Base-by-base conservation (phyloP, 495 filamentous ascomycete species). In the Penicillium canescens region DNA sequence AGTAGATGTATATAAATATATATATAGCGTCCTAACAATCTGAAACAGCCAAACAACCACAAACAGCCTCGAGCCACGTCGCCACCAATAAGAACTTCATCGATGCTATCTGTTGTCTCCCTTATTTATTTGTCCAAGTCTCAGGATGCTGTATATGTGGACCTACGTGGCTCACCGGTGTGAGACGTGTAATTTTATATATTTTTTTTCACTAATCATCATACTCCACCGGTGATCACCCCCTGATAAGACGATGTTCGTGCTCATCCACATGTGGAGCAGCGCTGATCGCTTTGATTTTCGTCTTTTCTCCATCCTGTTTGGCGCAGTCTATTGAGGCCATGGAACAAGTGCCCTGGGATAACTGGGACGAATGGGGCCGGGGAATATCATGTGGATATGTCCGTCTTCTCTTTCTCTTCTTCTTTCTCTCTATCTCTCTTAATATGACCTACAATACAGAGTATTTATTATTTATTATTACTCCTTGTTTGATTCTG, bases 331-430 rank as follows among this genome's bases (percentile, higher is more conserved):
- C 28, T 31, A 10, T 10, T 31, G 28, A 4, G 7, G 28, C 28
- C 28, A 31, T 31, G 28, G 28, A 31, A 31, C 28, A 31, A 31
- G 28, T 31, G 28, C 28, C 28, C 9, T 31, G 28, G 28, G 40
- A 35, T 46, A 46, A 37, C 12, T 48, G 46, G 41, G 35, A 34
- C 38, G 10, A 34, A 51, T 37, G 41, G 44, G 23, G 50, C 53
- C 54, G 61, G 55, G 52, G 48, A 54, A 59, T 64, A 59, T 61
- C 36, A 46, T 57, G 28, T n/a, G 52, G 41, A 26, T 43, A 14
- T 43, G 28, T 43, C 21, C n/a, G 26, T 33, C 9, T 21, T 18
- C 18, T 8, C 3, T 11, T 4, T 34, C 7, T 24, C 12, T 4
- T 10, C 20, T 18, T 49, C 46, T 35, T 13, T 33, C 20, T 44